phyloP scores from a whole-genome alignment of 2,329 filamentous ascomycete species.

The Fusarium denticulatum region DNA sequence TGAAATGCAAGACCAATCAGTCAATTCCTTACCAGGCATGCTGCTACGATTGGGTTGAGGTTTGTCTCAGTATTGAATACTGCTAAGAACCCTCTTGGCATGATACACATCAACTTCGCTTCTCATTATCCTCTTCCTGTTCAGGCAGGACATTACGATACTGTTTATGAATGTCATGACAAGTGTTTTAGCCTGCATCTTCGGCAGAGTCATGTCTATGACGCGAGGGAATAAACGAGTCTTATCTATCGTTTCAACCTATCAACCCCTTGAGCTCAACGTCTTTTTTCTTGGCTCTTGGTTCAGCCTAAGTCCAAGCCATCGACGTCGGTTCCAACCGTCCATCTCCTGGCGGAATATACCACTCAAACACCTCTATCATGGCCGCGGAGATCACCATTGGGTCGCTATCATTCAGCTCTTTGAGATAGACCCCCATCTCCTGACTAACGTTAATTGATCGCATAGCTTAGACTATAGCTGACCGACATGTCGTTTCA shows the following conservation, averaged over 20 bases:
- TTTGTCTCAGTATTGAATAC: constrained; percentile 31
- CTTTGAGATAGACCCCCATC: constrained; percentile 21
- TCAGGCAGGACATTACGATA: constrained; percentile 2
- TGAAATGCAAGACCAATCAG: constrained; percentile 23
- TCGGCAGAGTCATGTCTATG: constrained; percentile 23
- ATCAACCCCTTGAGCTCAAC: not conserved
- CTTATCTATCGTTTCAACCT: constrained; percentile 21
- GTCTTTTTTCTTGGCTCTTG: constrained; percentile 1
- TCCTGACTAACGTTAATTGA: constrained; percentile 23
- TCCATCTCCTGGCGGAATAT: not conserved
- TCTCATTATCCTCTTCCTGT: constrained; percentile 2
- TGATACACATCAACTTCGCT: constrained; percentile 13
- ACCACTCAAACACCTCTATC: not conserved
- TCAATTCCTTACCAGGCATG: constrained; percentile 26
- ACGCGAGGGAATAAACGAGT: constrained; percentile 24
- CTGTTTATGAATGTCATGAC: constrained; percentile 8
- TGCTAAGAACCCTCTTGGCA: constrained; percentile 26
- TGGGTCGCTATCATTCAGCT: constrained; percentile 7
- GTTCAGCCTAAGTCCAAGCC: constrained; percentile 8
- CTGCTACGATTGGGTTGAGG: constrained; percentile 30
- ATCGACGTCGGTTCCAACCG: constrained; percentile 14
- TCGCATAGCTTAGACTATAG: constrained; percentile 1
- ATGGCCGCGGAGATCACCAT: constrained; percentile 20
- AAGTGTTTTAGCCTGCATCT: not conserved
- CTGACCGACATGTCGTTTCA: constrained; percentile 35